phyloP scores from a whole-genome alignment of 139 green algal species.

The Spirogloea muscicola region DNA sequence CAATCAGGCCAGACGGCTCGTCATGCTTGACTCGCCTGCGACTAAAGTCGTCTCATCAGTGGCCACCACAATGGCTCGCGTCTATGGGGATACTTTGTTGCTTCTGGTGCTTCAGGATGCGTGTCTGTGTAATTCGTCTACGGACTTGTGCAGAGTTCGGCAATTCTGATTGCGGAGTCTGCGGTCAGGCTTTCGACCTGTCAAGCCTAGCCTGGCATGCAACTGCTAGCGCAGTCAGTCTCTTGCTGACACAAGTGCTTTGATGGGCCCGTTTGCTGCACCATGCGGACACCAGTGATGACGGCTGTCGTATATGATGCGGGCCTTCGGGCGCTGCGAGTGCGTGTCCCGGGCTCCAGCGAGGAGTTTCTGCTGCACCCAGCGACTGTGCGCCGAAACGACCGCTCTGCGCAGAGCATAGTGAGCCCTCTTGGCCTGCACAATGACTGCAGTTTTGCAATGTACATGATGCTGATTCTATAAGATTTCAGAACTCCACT shows the following conservation, averaged over 20 bases:
- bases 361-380: slow-evolving; percentile 73
- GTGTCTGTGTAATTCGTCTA: background rate
- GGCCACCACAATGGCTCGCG: background rate
- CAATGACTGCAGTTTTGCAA: background rate
- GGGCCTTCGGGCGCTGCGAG: slow-evolving; percentile 54
- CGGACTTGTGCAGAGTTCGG: background rate
- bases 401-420: slow-evolving; percentile 65
- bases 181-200: background rate
- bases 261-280: background rate
- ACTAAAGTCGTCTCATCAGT: background rate
- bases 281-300: slow-evolving; percentile 22
- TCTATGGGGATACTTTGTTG: background rate
- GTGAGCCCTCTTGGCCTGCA: background rate
- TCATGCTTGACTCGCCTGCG: background rate
- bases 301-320: slow-evolving; percentile 59
- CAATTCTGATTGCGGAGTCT: background rate
- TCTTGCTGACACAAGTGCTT: background rate
- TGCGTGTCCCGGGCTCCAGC: slow-evolving; percentile 45
- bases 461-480: background rate
- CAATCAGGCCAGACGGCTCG: background rate
- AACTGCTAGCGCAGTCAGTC: background rate
- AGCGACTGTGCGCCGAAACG: slow-evolving; percentile 73
- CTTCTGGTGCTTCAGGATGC: background rate
- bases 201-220: background rate
- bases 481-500: background rate